phyloP scores from a whole-genome alignment of 768 basidiomycete genomes.

The Naganishia friedmannii region DNA sequence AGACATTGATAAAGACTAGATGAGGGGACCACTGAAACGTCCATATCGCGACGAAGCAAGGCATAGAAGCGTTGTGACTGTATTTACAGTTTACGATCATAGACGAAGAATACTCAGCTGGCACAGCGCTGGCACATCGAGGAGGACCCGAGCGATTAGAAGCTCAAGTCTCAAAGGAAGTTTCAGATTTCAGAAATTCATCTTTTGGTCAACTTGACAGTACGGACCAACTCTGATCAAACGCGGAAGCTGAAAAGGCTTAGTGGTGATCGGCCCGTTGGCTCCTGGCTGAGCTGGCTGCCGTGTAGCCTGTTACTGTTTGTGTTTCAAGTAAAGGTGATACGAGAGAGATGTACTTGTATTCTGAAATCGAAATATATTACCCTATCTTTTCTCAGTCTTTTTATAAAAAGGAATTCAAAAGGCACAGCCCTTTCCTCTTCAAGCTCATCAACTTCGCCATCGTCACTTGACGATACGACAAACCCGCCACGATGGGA shows the following conservation, averaged over 20 bases:
- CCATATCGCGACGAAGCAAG: no score
- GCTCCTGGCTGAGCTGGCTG: neutral
- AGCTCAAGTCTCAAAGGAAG: neutral
- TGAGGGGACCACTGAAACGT: no score
- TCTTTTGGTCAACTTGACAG: no score
- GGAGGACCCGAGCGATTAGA: no score
- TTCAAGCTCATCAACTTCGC: neutral
- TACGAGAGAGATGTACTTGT: neutral
- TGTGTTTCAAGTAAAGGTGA: neutral
- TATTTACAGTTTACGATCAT: no score
- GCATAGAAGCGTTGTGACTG: no score
- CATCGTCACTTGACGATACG: neutral
- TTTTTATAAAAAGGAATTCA: no score
- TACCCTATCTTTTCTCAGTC: neutral
- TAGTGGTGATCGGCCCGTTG: neutral
- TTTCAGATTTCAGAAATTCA: neutral
- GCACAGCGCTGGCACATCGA: no score
- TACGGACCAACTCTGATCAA: neutral
- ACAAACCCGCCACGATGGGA: constrained; percentile 22
- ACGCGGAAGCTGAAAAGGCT: neutral
- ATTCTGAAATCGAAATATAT: neutral
- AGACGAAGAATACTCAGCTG: no score
- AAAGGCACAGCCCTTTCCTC: no score
- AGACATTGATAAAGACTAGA: neutral
- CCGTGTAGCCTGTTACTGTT: no score